Evolutionary conservation across 176 grass and related monocot genomes (phyloP).

Genomic region (Triticum monococcum): DNA sequence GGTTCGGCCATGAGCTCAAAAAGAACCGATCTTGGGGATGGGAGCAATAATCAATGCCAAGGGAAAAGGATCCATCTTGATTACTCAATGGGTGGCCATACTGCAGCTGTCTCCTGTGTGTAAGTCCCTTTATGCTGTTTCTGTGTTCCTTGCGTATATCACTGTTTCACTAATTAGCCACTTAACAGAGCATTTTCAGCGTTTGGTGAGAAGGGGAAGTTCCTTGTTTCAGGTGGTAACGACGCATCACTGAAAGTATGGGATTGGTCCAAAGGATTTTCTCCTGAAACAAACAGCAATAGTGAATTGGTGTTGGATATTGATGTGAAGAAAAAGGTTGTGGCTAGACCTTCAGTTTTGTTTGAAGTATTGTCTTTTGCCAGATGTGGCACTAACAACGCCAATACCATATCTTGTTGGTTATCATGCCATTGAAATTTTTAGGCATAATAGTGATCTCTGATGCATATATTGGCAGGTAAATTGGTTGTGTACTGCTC

Average conservation of each 20-base stretch:
- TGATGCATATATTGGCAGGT: constrained; percentile 50
- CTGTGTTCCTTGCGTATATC: not conserved
- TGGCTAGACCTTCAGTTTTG: constrained; percentile 15
- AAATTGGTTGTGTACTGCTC: constrained; percentile 83
- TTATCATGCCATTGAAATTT: not conserved
- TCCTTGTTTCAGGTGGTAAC: constrained; percentile 91
- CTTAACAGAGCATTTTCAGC: constrained; percentile 79
- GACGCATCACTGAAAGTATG: constrained; percentile 87
- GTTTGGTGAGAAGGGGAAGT: constrained; percentile 87
- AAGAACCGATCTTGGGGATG: constrained; percentile 38
- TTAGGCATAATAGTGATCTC: not conserved
- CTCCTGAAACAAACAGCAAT: constrained; percentile 52
- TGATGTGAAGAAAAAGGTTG: constrained; percentile 84
- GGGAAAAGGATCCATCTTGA: constrained; percentile 69
- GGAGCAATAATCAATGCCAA: constrained; percentile 40
- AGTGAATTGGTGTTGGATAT: constrained; percentile 63
- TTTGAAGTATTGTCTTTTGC: not conserved
- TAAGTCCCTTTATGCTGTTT: constrained; percentile 48
- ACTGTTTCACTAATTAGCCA: constrained; percentile 31
- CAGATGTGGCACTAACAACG: not conserved
- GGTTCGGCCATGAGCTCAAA: constrained; percentile 42
- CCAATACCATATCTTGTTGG: not conserved
- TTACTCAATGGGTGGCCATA: constrained; percentile 76
- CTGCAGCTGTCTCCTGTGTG: constrained; percentile 84
- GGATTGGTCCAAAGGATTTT: constrained; percentile 85